Conservation (phyloP, 495 filamentous ascomycete species). For the Hypoxylon lienhwacheense region DNA sequence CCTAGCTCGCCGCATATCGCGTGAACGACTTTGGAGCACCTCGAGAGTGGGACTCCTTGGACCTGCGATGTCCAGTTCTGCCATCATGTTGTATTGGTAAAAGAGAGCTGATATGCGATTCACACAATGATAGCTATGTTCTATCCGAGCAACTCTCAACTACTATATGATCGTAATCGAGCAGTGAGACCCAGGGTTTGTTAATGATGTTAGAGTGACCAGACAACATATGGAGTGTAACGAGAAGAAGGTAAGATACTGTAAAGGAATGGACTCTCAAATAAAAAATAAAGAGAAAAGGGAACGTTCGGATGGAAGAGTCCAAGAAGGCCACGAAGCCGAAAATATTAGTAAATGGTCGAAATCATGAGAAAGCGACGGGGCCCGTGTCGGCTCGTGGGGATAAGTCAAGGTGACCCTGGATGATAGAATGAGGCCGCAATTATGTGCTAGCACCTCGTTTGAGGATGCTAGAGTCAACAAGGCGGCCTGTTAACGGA, state of each 20-base stretch:
- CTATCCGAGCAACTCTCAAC: background rate
- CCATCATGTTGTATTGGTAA: conserved; percentile 11
- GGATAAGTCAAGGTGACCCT: conserved; percentile 32
- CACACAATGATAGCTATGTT: background rate
- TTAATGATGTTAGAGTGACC: background rate
- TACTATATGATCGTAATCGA: conserved; percentile 16
- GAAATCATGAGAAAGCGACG: conserved; percentile 17
- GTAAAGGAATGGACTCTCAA: conserved; percentile 6
- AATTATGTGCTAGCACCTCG: too few relatives aligned
- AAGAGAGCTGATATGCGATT: background rate
- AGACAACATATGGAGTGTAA: conserved; percentile 6
- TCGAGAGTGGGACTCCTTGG: conserved; percentile 25
- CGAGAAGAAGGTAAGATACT: conserved; percentile 2
- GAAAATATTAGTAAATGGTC: conserved; percentile 11
- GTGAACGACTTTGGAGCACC: conserved; percentile 28
- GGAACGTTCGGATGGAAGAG: conserved; percentile 7
- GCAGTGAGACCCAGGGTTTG: background rate
- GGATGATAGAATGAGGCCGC: conserved; percentile 8
- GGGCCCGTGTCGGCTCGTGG: too few relatives aligned
- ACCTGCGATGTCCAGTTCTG: conserved; percentile 10
- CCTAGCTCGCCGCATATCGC: conserved; percentile 29
- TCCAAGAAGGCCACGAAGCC: background rate
- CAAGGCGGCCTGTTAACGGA: too few relatives aligned
- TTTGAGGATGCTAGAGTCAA: too few relatives aligned
- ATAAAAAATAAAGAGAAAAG: conserved; percentile 9